Conservation (phyloP, 2,329 filamentous ascomycete species). For the Phoma herbarum region DNA sequence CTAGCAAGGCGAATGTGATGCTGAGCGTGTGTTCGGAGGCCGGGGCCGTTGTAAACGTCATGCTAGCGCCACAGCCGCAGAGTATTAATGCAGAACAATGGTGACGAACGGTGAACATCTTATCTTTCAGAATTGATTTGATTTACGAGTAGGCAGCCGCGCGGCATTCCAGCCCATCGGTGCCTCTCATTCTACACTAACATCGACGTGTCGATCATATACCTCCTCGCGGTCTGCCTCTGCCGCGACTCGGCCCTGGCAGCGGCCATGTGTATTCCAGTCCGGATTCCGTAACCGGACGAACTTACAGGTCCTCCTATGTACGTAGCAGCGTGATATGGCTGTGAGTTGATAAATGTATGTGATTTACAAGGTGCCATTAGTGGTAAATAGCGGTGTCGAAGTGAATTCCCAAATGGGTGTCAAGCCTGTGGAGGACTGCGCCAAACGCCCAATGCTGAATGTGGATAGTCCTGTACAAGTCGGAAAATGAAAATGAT, state of each 20-base stretch:
- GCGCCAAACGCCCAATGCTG: slow-evolving; percentile 18
- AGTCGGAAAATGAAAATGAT: slow-evolving; percentile 7
- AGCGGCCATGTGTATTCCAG: slow-evolving; percentile 17
- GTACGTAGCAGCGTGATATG: slow-evolving; percentile 21
- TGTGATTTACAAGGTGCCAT: slow-evolving; percentile 15
- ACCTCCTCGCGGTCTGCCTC: not conserved
- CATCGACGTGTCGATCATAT: slow-evolving; percentile 1
- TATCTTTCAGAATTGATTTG: slow-evolving; percentile 8
- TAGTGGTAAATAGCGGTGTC: slow-evolving; percentile 8
- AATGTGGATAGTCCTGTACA: slow-evolving; percentile 9
- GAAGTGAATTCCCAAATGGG: slow-evolving; percentile 6
- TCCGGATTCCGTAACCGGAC: slow-evolving; percentile 4
- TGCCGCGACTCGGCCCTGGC: slow-evolving; percentile 17
- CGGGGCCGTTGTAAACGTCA: slow-evolving; percentile 7
- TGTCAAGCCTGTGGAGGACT: not conserved
- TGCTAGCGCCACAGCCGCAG: slow-evolving; percentile 2
- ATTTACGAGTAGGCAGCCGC: not conserved
- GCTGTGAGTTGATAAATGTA: slow-evolving; percentile 11
- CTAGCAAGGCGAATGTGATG: not conserved
- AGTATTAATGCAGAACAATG: not conserved
- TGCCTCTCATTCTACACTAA: slow-evolving; percentile 1
- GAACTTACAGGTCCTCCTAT: slow-evolving; percentile 15
- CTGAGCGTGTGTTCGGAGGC: not conserved
- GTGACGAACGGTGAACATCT: not conserved
- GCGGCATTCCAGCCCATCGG: slow-evolving; percentile 7